Conservation (phyloP, 371 early-diverging fungal species). For the Synchytrium microbalum region DNA sequence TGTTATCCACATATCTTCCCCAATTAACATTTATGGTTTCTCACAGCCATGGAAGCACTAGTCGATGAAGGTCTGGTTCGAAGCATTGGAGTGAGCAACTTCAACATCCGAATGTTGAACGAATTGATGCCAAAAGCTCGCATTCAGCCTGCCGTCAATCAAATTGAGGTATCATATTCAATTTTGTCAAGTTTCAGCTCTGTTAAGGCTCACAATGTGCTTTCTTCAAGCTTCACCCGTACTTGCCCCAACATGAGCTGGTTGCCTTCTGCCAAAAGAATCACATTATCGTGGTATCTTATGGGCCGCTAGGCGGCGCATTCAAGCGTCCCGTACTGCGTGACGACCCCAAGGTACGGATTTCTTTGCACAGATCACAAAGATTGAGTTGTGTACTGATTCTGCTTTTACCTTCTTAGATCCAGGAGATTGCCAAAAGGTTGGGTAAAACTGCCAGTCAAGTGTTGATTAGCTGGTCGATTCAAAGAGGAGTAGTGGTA, state of each 20-base stretch:
- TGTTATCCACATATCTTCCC: slow-evolving; percentile 26
- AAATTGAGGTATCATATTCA: too few species aligned
- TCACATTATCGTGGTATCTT: too few species aligned
- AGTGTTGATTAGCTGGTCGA: too few species aligned
- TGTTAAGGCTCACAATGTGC: slow-evolving; percentile 9
- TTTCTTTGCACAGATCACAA: too few species aligned
- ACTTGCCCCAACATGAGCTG: slow-evolving; percentile 44
- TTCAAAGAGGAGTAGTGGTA: too few species aligned
- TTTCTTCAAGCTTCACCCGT: slow-evolving; percentile 54
- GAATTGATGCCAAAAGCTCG: slow-evolving; percentile 42
- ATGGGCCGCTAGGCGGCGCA: too few species aligned
- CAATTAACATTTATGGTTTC: slow-evolving; percentile 40
- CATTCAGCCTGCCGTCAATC: slow-evolving; percentile 57
- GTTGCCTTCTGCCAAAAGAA: slow-evolving; percentile 23
- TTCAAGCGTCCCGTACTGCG: too few species aligned
- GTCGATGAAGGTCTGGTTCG: slow-evolving; percentile 42
- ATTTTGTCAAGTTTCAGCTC: slow-evolving; percentile 23
- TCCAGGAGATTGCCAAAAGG: too few species aligned
- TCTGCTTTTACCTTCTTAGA: too few species aligned
- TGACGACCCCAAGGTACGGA: too few species aligned
- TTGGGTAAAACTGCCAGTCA: too few species aligned
- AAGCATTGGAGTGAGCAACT: slow-evolving; percentile 71
- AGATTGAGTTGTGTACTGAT: too few species aligned
- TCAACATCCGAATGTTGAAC: slow-evolving; percentile 44
- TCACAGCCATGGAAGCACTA: slow-evolving; percentile 61